Percentiles rank a stretch among this genome's conserved stretches.
These are phyloP conservation scores for Pelargonium citronellum DNA, from an alignment of 441 rosid species.

Conservation along the genomic window DNA sequence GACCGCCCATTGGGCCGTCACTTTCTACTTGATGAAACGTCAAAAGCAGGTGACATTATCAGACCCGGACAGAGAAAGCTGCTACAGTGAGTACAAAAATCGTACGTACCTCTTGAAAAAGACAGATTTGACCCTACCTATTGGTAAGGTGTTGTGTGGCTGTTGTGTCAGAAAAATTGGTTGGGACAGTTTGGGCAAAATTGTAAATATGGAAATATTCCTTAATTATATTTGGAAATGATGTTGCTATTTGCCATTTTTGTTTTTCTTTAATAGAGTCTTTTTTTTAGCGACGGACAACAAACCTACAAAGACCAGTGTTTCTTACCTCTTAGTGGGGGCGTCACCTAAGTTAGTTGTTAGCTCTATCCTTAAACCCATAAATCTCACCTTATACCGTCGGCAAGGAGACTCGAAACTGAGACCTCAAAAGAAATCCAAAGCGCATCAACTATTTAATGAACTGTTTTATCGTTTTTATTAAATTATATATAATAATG, in stretches of 20 bases:
- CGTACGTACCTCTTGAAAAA: background rate
- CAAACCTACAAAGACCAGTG: too few relatives aligned
- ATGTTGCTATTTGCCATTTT: background rate
- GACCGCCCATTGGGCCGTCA: conserved; percentile 1
- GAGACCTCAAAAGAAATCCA: too few relatives aligned
- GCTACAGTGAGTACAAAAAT: background rate
- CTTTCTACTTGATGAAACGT: background rate
- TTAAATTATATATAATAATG: too few relatives aligned
- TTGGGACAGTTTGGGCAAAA: background rate
- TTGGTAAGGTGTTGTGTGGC: background rate
- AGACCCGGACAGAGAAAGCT: background rate
- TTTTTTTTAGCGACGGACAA: too few relatives aligned
- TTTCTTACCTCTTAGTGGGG: too few relatives aligned
- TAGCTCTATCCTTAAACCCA: too few relatives aligned
- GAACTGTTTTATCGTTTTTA: too few relatives aligned
- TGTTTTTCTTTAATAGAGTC: too few relatives aligned
- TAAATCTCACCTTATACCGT: too few relatives aligned
- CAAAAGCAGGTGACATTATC: background rate
- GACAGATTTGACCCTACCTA: background rate
- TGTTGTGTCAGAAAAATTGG: background rate
- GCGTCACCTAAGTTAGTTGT: too few relatives aligned
- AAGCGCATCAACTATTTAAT: too few relatives aligned
- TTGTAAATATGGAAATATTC: background rate
- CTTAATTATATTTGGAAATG: background rate
- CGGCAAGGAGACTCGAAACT: too few relatives aligned